Evolutionary conservation across 345 rosid species (phyloP), one percentile per base, ranked within the genome.

Genomic region (Euphorbia lathyris): DNA sequence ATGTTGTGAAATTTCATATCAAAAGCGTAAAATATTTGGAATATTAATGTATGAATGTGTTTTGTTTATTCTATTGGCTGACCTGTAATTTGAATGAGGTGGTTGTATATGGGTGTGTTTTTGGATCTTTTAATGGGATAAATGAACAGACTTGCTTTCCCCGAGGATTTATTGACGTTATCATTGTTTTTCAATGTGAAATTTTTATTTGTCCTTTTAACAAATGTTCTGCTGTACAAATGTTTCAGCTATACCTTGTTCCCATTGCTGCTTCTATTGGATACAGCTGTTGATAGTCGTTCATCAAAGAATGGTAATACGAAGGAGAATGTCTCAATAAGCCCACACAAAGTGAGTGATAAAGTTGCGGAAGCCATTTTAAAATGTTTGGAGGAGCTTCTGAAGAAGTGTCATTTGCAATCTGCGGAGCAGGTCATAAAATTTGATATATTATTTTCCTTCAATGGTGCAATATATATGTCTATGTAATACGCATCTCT

Each of bases 331-430:
- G 56, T 43, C 59, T 52, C 68, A 8, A 56, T 45, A 27, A 9
- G 43, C 55, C 78, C 83, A 29, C 63, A 63, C 60, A 78, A 75
- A 70, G 89, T 91, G 53, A 88, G 93, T 61, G 98, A 94, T 76
- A 82, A 72, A 74, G 93, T 88, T 40, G 96, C 91, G 6, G 98
- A 94, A 85, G 89, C 88, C 42, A 83, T 84, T 29, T 69, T 94
- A 66, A 79, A 68, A 74, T 94, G 96, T 77, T 84, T 94, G 81
- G 96, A 94, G 76, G 93, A 86, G 72, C 96, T 91, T 78, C 78
- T 91, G 7, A 78, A 73, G 70, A 91, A 91, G 75, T 87, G 95
- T 69, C 70, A 75, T 65, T 67, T 90, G 11, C 82, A 77, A 29
- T 86, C 91, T 29, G 77, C 86, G 8, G 89, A 91, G 67, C 97